Evolutionary conservation across 371 early-diverging fungal genomes (phyloP), one percentile per base, ranked within the genome.

Genomic region (Mucor velutinosus): DNA sequence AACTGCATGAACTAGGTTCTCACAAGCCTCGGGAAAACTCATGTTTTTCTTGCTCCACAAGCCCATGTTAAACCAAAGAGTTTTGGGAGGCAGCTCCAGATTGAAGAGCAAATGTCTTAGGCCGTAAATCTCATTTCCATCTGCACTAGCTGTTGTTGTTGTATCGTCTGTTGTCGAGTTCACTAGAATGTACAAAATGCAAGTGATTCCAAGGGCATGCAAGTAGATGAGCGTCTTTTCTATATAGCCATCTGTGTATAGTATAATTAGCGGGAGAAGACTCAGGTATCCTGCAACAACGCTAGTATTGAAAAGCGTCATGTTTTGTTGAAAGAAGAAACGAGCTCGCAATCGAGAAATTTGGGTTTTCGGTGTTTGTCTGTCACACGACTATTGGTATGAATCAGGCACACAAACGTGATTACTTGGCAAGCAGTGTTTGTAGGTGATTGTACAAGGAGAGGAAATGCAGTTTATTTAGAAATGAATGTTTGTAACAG

Each of bases 41-140:
- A 59, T 8, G n/a, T 57, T 11, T n/a, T 51, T 15, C 4, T 58
- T 59, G 32, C 70, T 62, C 84, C 84, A 84, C 21, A 74, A 62
- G 0, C 84, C 84, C 79, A 84, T 80, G 62, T 84, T 84, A 39
- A 79, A 81, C 84, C 84, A 84, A 5, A 74, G 47, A 1, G 77
- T 78, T 15, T 65, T 60, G 10, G 84, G 84, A 33, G 76, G 75
- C 0, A 80, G 15, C 4, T 73, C 62, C 3, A 80, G 5, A 58
- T 83, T 83, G 12, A 79, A 75, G 21, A 76, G 35, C 4, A 72
- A 37, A 62, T 80, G 74, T 6, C 70, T 69, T 45, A 80, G 58
- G 3, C 77, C 77, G 49, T 83, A 83, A 39, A 78, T 70, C 8
- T 76, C 78, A 30, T 62, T 62, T 37, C 65, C 27, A 7, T 23